Evolutionary conservation across 768 basidiomycete species (phyloP), one percentile per base, ranked within the genome.

Genomic region (Russula abietina): DNA sequence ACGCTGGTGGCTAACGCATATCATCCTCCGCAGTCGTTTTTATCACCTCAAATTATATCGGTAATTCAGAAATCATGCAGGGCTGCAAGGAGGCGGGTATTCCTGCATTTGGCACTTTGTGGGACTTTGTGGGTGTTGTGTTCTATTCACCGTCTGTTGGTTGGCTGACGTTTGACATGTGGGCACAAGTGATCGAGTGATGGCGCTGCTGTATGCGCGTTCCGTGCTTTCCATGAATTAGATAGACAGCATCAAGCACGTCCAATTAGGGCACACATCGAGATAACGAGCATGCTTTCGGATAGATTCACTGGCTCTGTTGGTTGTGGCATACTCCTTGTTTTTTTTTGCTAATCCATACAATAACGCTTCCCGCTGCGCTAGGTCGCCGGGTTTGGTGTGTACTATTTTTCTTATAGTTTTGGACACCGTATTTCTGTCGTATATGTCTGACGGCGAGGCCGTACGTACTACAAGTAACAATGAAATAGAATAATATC

Each of bases 31-130:
- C 68, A 71, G 77, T 78, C 39, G 75, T 78, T 7, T 75, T 79
- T 68, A 77, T 79, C 63, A 79, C 78, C 3, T 77, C 77, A 16
- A 78, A 78, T 62, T 75, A 69, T 54, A 68, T 68, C 24, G 78
- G 78, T 3, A 77, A 78, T 69, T 71, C 70, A 32, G 77, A 78
- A 69, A 75, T 78, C 51, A 78, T 77, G 76, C 73, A 71, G 58
- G 77, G 75, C 6, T 74, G 73, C 65, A 74, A 73, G 62, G 71
- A 70, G 60, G 71, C 70, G 38, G 72, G 72, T 32, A 75, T 77
- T 49, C 75, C 74, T 51, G 73, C 72, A 54, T 77, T 77, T 58
- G 76, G 76, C 54, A 67, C 76, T 60, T 57, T 66, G 22, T 66
- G 67, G 67, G 67, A 68, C 46, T 68, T 63, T 32, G 67, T 68